Percentiles rank a stretch among this genome's conserved stretches.
Evolutionary conservation across 106 monocot species (phyloP).

Genomic region (Chionographis japonica): DNA sequence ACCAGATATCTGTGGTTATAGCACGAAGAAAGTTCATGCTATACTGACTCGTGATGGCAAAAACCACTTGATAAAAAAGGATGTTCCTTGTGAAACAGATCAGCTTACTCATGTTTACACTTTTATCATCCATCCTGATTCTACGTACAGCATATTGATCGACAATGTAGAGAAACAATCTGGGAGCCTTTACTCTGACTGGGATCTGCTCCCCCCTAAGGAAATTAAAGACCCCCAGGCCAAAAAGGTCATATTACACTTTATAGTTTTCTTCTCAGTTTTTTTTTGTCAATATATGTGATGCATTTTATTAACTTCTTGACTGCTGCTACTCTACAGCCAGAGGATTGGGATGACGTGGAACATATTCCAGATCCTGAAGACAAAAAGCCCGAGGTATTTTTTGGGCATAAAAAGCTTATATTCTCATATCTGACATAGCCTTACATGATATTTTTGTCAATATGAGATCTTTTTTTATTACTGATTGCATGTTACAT

Average conservation of each 20-base stretch:
- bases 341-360: slow-evolving; percentile 70
- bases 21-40: slow-evolving; percentile 39
- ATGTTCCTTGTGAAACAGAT: slow-evolving; percentile 38
- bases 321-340: slow-evolving; percentile 24
- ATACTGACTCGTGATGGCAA: slow-evolving; percentile 34
- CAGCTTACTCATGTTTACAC: slow-evolving; percentile 48
- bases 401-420: not conserved
- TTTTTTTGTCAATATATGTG: not conserved
- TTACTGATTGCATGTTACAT: no score
- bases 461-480: no score
- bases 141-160: slow-evolving; percentile 53
- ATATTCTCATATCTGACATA: not conserved
- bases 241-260: slow-evolving; percentile 36
- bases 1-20: slow-evolving; percentile 44
- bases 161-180: slow-evolving; percentile 60
- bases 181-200: slow-evolving; percentile 54
- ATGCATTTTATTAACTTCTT: not conserved
- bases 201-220: slow-evolving; percentile 72
- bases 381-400: slow-evolving; percentile 70
- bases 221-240: slow-evolving; percentile 64
- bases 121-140: slow-evolving; percentile 46
- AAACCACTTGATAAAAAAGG: slow-evolving; percentile 37
- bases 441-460: no score
- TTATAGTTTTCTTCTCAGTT: not conserved
- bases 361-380: slow-evolving; percentile 63